Evolutionary conservation across 768 basidiomycete species (phyloP).

Genomic region (Russula vinacea): DNA sequence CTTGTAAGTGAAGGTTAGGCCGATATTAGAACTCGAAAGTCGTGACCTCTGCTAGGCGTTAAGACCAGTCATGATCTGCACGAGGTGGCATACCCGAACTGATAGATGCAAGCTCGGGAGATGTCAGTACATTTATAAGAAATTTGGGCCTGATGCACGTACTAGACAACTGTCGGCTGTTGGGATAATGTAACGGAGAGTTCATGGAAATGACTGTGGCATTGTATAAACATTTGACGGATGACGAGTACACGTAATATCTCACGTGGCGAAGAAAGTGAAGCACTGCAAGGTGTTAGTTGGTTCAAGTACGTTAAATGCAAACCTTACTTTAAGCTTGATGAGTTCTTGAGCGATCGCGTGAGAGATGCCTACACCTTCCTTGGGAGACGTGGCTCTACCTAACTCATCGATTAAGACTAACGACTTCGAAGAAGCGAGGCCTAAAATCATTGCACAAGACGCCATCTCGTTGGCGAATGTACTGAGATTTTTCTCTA

Average conservation of each 20-base stretch:
- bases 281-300: slow-evolving; percentile 52
- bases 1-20: slow-evolving; percentile 79
- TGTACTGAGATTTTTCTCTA: slow-evolving; percentile 87
- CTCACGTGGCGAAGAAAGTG: slow-evolving; percentile 88
- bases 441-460: slow-evolving; percentile 84
- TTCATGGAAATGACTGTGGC: slow-evolving; percentile 71
- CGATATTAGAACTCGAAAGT: slow-evolving; percentile 54
- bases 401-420: slow-evolving; percentile 92
- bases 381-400: slow-evolving; percentile 82
- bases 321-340: slow-evolving; percentile 54
- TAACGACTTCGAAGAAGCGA: slow-evolving; percentile 67
- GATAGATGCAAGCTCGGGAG: slow-evolving; percentile 70
- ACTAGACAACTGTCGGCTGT: slow-evolving; percentile 82
- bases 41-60: slow-evolving; percentile 47
- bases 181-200: slow-evolving; percentile 70
- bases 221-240: neutral
- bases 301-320: slow-evolving; percentile 3
- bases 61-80: neutral
- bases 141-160: slow-evolving; percentile 32
- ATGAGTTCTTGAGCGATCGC: slow-evolving; percentile 81
- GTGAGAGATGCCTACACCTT: slow-evolving; percentile 78
- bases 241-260: neutral
- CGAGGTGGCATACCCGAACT: slow-evolving; percentile 11
- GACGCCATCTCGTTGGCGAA: slow-evolving; percentile 95
- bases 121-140: slow-evolving; percentile 4